Conservation (phyloP, 2,329 filamentous ascomycete species). For the Sporothrix luriei region DNA sequence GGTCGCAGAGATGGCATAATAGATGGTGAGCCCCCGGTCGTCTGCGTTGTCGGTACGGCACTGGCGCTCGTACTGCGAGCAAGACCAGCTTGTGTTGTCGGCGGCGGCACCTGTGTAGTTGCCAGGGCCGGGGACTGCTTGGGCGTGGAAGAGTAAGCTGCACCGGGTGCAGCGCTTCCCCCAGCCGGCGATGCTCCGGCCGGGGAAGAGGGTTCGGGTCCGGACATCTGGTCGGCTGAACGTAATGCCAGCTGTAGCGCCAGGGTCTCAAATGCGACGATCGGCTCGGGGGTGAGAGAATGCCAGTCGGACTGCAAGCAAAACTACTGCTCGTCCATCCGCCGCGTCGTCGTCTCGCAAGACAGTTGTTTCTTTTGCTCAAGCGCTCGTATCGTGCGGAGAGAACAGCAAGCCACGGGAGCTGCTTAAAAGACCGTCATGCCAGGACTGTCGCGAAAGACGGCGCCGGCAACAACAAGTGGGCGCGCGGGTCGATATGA, state of each 20-base stretch:
- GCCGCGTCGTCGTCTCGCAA: background rate
- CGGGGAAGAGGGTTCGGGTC: background rate
- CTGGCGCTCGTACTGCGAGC: conserved; percentile 1
- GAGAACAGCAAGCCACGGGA: background rate
- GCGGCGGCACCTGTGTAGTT: background rate
- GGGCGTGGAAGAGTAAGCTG: background rate
- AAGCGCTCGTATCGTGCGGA: background rate
- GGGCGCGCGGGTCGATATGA: background rate
- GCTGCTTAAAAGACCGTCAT: background rate
- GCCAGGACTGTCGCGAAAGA: background rate
- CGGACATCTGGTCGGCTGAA: background rate
- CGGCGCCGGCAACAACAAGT: background rate
- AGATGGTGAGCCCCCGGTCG: background rate
- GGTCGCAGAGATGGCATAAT: conserved; percentile 1
- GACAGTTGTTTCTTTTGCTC: background rate
- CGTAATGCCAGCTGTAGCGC: background rate
- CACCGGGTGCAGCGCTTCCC: background rate
- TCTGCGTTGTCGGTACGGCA: background rate
- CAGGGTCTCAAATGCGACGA: too few species aligned
- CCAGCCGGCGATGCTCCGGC: background rate
- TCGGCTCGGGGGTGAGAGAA: background rate
- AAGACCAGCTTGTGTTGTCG: background rate
- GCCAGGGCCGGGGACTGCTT: background rate
- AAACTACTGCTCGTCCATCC: conserved; percentile 27
- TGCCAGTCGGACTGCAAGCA: conserved; percentile 21